Base-by-base conservation (phyloP, 169 alveolate genomes). In the Toxoplasma gondii region DNA sequence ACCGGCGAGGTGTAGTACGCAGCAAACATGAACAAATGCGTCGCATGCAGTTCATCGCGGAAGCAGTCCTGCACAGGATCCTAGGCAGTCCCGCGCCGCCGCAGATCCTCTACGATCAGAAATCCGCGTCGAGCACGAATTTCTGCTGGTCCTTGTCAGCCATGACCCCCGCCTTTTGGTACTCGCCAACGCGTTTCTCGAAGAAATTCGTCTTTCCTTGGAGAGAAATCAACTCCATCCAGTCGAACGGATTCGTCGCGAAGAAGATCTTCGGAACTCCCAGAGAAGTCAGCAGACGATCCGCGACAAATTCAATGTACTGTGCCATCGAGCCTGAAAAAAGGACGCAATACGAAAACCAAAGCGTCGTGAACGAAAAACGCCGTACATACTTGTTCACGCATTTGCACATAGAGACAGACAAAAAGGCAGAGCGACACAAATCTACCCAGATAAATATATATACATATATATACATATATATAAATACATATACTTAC, bases 191-290 rank as follows among this genome's bases (percentile, higher is more conserved):
- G 88, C 99, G 96, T 96, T 98, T 99, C 97, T 99, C 99, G 95
- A 99, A 99, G 98, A 99, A 99, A 97, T 99, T 99, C 90, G 99
- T 99, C 96, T 99, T 99, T 83, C 99, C 99, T 97, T 98, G 99
- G 43, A 99, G 97, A 17, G 99, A 99, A 88, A 99, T 99, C 97
- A 99, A 97, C 92, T 99, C 99, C 99, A 99, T 99, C 99, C 99
- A 99, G 94, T 98, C 99, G 95, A 99, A 99, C 27, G 99, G 99
- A 93, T 99, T 99, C 83, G 97, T 94, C 31, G 97, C 97, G 95
- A 98, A 96, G 97, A 97, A 99, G 91, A 98, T 91, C 95, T 99
- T 99, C 54, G 98, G 97, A 39, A 96, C 98, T 7, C 99, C 99
- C 80, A 99, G 96, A n/a, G 99, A 97, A 91, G 95, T 95, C 67